Percentiles rank a stretch among this genome's conserved stretches.
Evolutionary conservation across 768 basidiomycete genomes (phyloP).

Genomic region (Suillus bovinus): DNA sequence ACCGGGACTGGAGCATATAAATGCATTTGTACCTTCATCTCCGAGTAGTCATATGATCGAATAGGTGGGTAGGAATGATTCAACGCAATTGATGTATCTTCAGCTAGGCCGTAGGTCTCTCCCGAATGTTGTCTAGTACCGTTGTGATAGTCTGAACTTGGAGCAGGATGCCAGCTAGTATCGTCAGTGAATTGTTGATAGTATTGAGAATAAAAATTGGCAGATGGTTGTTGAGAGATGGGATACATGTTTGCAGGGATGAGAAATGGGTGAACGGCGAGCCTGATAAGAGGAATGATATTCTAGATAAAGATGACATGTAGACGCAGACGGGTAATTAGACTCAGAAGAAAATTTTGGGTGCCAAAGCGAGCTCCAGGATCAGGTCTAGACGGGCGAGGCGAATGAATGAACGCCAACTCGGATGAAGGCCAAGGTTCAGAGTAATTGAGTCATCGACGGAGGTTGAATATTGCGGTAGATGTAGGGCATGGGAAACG

Average conservation of each 20-base stretch:
- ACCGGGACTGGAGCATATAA: slow-evolving; percentile 32
- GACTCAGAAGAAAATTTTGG: not conserved
- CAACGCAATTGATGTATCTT: slow-evolving; percentile 10
- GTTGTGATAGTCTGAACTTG: not conserved
- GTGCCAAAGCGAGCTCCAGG: not conserved
- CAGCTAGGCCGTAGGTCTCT: not conserved
- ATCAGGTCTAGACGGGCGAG: not conserved
- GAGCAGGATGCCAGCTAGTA: not conserved
- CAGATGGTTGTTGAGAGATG: not conserved
- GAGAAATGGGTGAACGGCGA: not conserved
- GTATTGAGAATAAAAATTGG: slow-evolving; percentile 1
- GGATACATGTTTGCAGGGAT: slow-evolving; percentile 7
- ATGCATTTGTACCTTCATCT: slow-evolving; percentile 10
- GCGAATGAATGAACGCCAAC: not conserved
- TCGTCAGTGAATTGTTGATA: not conserved
- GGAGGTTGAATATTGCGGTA: no score
- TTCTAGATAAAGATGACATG: not conserved
- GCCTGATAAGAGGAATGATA: not conserved
- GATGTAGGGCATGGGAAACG: no score
- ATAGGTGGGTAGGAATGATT: slow-evolving; percentile 19
- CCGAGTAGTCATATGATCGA: slow-evolving; percentile 10
- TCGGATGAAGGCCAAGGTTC: not conserved
- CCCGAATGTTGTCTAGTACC: not conserved
- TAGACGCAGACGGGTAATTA: not conserved
- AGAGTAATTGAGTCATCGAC: not conserved